Evolutionary conservation across 331 rosid genomes (phyloP), one percentile per base, ranked within the genome.

Genomic region (Dryas integrifolia): DNA sequence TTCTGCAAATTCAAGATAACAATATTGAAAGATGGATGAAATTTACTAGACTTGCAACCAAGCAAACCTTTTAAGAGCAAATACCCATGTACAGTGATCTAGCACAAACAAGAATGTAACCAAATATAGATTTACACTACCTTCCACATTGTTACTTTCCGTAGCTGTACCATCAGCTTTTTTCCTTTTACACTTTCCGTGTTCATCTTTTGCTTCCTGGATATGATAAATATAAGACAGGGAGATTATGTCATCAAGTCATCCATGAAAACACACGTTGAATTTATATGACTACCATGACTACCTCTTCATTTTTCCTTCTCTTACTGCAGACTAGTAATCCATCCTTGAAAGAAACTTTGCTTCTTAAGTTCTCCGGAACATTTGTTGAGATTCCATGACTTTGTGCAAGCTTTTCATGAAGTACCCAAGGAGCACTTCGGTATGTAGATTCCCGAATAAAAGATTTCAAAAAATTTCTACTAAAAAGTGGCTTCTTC

Each of bases 391-490:
- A 85, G 78, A 91, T 89, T 77, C 96, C 96, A 79, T 91, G 85
- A 64, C 76, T 84, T 80, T 40, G 81, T 38, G 98, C 96, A 75
- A 94, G 80, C 61, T 88, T 85, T 65, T 85, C 86, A 76, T 88
- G 91, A 72, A 94, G 82, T 64, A 88, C 96, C 98, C 98, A 94
- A 15, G 98, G 98, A 72, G 84, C 90, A 83, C 87, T 89, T 71
- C 96, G 89, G 72, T 85, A 89, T 1, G 98, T 94, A 65, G 96
- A 94, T 77, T 91, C 96, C 82, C 98, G 92, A 79, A 94, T 88
- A 74, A 94, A 94, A 65, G 97, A 89, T 82, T 89, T 94, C 47
- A 88, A 81, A 58, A 86, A 69, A 71, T 78, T 85, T 78, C 96
- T 86, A 83, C 96, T 94, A 81, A 94, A 85, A 43, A 86, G 91